phyloP scores from a whole-genome alignment of 2,329 filamentous ascomycete species.

The Pseudocercospora ulei region DNA sequence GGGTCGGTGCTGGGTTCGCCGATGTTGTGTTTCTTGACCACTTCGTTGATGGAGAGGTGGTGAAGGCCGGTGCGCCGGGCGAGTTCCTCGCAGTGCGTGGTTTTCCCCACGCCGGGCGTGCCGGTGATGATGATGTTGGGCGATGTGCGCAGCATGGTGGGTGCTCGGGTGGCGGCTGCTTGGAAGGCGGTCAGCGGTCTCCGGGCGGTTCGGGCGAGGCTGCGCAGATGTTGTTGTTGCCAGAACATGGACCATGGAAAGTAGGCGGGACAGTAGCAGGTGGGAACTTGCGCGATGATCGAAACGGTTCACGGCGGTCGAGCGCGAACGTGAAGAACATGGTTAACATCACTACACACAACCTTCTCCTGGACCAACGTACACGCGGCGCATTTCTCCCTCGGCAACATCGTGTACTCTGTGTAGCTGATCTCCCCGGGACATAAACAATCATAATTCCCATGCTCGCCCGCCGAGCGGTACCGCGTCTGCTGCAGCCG shows the following conservation, averaged over 20 bases:
- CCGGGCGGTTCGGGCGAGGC: no score
- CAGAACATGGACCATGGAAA: no score
- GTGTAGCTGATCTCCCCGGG: no score
- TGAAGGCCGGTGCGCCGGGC: conserved; percentile 65
- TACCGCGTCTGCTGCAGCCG: conserved; percentile 21
- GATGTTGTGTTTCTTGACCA: conserved; percentile 80
- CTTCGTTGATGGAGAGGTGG: conserved; percentile 78
- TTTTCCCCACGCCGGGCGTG: conserved; percentile 92
- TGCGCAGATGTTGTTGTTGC: no score
- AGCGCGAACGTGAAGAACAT: no score
- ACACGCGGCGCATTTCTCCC: no score
- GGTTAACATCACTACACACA: no score
- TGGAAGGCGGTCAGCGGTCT: neutral
- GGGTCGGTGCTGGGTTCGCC: conserved; percentile 68
- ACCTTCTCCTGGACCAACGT: no score
- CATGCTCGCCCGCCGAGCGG: conserved; percentile 24
- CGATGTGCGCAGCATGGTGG: conserved; percentile 36
- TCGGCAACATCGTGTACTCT: no score
- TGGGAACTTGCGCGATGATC: no score
- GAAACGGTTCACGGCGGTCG: no score
- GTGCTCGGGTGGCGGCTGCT: neutral
- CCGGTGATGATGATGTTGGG: conserved; percentile 95
- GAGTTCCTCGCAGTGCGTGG: conserved; percentile 75
- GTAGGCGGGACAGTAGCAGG: no score
- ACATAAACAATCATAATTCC: neutral